Conservation (phyloP, 1,139 yeast genomes). For the Geotrichum macrosporum region DNA sequence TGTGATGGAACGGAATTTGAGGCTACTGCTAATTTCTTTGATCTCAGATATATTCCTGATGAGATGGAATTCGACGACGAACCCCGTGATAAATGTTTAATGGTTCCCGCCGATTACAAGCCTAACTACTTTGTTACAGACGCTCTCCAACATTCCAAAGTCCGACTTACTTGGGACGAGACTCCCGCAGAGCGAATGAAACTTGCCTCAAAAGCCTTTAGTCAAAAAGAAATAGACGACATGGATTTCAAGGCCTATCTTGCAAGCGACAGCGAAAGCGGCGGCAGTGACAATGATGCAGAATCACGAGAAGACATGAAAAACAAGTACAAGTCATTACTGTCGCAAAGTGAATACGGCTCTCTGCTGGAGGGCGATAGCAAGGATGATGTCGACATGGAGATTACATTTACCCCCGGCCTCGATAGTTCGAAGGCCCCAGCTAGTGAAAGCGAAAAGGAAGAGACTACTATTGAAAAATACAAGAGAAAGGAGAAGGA, state of each 20-base stretch:
- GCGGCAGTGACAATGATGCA: slow-evolving; percentile 48
- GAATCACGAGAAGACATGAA: slow-evolving; percentile 43
- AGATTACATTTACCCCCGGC: slow-evolving; percentile 92
- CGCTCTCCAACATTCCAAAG: slow-evolving; percentile 90
- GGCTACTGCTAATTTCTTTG: slow-evolving; percentile 91
- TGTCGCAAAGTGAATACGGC: slow-evolving; percentile 45
- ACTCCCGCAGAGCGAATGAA: slow-evolving; percentile 89
- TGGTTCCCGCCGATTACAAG: slow-evolving; percentile 70
- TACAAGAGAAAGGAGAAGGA: slow-evolving; percentile 88
- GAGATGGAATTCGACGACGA: slow-evolving; percentile 76
- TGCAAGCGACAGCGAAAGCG: slow-evolving; percentile 78
- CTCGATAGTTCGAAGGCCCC: slow-evolving; percentile 47
- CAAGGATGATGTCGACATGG: slow-evolving; percentile 82
- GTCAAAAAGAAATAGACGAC: slow-evolving; percentile 87
- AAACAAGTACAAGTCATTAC: slow-evolving; percentile 61
- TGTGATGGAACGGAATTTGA: slow-evolving; percentile 97
- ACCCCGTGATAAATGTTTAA: slow-evolving; percentile 66
- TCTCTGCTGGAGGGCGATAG: slow-evolving; percentile 40
- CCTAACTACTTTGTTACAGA: slow-evolving; percentile 86
- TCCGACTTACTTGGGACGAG: slow-evolving; percentile 95
- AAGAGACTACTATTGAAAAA: slow-evolving; percentile 75
- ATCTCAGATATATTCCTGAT: slow-evolving; percentile 86
- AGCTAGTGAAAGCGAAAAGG: slow-evolving; percentile 42
- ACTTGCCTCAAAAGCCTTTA: slow-evolving; percentile 72
- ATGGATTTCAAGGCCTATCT: slow-evolving; percentile 95